Conservation (phyloP, 106 monocot species). For the Allium fistulosum region DNA sequence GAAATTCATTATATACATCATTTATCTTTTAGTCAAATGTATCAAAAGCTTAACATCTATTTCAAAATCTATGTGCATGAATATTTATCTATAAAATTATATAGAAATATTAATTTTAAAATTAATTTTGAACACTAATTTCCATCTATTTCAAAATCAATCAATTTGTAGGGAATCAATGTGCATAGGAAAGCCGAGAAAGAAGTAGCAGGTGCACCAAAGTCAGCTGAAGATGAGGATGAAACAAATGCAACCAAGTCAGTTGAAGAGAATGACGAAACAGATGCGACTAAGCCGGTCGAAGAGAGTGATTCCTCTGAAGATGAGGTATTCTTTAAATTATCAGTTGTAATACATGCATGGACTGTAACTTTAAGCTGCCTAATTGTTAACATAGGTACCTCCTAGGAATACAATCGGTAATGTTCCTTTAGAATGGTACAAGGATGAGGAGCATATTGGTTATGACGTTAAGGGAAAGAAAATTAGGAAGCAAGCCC, state of each 20-base stretch:
- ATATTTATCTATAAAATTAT: too few species aligned
- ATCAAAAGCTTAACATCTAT: too few species aligned
- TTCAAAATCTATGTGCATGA: too few species aligned
- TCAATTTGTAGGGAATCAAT: background rate
- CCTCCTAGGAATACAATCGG: conserved; percentile 83
- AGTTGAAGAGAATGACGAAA: conserved; percentile 8
- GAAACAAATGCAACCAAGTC: background rate
- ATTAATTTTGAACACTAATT: too few species aligned
- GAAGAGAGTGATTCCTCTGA: conserved; percentile 92
- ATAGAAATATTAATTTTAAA: too few species aligned
- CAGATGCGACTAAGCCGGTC: background rate
- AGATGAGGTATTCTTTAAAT: conserved; percentile 53
- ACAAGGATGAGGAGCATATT: conserved; percentile 91
- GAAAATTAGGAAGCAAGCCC: conserved; percentile 79
- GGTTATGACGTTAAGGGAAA: conserved; percentile 85
- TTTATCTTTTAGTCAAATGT: too few species aligned
- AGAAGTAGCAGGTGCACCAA: background rate
- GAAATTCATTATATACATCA: too few species aligned
- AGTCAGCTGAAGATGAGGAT: conserved; percentile 11
- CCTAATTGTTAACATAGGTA: conserved; percentile 28
- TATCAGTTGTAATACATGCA: background rate
- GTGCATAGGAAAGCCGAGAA: background rate
- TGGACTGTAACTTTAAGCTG: background rate
- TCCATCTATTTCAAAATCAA: too few species aligned
- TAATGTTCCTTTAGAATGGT: conserved; percentile 85